phyloP scores from a whole-genome alignment of 2,329 filamentous ascomycete species.

The Cladosporium phlei region DNA sequence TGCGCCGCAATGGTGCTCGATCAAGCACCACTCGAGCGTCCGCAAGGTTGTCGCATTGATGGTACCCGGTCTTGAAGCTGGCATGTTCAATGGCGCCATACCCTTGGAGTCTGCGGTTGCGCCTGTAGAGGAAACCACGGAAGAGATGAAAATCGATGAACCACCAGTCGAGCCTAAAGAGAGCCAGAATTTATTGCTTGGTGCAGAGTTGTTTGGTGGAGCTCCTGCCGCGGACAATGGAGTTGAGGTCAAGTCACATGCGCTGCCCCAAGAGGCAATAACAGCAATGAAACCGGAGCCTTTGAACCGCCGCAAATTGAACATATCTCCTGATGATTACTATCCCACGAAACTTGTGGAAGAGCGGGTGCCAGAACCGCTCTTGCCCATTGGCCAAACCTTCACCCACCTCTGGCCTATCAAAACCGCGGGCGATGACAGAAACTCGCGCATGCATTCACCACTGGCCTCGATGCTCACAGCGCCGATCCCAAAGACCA shows the following conservation, averaged over 20 bases:
- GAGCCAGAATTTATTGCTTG: background rate
- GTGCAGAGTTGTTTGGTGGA: slow-evolving; percentile 4
- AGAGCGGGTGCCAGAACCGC: slow-evolving; percentile 37
- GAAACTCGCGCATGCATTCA: slow-evolving; percentile 75
- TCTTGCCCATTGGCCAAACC: slow-evolving; percentile 68
- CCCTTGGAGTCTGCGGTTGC: slow-evolving; percentile 20
- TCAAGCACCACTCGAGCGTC: slow-evolving; percentile 53
- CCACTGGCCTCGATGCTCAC: slow-evolving; percentile 80
- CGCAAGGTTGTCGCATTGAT: slow-evolving; percentile 81
- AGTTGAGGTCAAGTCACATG: slow-evolving; percentile 1
- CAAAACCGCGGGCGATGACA: slow-evolving; percentile 79
- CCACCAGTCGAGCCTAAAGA: background rate
- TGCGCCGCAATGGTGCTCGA: slow-evolving; percentile 59
- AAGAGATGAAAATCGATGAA: background rate
- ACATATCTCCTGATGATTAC: slow-evolving; percentile 46
- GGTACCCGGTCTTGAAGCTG: slow-evolving; percentile 85
- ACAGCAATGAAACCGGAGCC: background rate
- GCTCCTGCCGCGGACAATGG: background rate
- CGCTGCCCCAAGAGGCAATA: background rate
- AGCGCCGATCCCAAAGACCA: slow-evolving; percentile 62
- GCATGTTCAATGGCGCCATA: slow-evolving; percentile 70
- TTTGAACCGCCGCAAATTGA: slow-evolving; percentile 22
- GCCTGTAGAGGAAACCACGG: background rate
- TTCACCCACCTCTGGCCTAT: slow-evolving; percentile 89
- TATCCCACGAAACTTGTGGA: slow-evolving; percentile 43